Base-by-base conservation (phyloP, 371 early-diverging fungal species). In the Circinella minor region DNA sequence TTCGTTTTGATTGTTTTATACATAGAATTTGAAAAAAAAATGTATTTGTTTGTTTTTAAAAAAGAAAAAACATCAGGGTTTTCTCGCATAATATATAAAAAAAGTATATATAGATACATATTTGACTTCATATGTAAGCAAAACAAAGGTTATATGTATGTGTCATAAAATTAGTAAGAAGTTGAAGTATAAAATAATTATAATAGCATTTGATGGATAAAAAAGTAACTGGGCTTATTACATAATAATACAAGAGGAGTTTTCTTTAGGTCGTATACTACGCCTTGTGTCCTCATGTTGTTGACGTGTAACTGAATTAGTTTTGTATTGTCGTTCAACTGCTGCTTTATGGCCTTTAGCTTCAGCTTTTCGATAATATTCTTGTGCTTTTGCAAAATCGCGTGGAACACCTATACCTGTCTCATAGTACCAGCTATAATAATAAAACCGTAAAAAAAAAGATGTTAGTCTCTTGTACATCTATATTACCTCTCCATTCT, bases 391-490 rank as follows among this genome's bases (percentile, higher is more conserved):
- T 15, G 68, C 69, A 59, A 71, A 78, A 49, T 81, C 78, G 34
- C 81, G 55, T 1, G 74, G 72, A 1, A 76, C 74, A 13, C 84
- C 84, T 48, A 84, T 72, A n/a, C 81, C 84, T 54, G 77, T 71
- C 67, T 84, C 84, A 73, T 80, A 84, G 63, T 81, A 84, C 75
- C 78, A 81, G 47, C 83, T 83, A 61, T 49, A 46, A 43, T 49
- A 46, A 43, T 47, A 43, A 47, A 9, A 68, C 6, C 18, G 27
- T 27, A n/a, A 67, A 17, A 59, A 62, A 47, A 37, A 71, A 9
- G 43, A 43, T 6, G 27, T 27, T 27, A 27, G 27, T 27, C 11
- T 43, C 43, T 11, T 11, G 11, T 43, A 43, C 43, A 43, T 6
- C 1, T 11, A 43, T 43, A 43, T 43, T 9, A 9, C 6, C 11